Evolutionary conservation across 352 stramenopile species (phyloP).

Genomic region (Phytophthora sp.): DNA sequence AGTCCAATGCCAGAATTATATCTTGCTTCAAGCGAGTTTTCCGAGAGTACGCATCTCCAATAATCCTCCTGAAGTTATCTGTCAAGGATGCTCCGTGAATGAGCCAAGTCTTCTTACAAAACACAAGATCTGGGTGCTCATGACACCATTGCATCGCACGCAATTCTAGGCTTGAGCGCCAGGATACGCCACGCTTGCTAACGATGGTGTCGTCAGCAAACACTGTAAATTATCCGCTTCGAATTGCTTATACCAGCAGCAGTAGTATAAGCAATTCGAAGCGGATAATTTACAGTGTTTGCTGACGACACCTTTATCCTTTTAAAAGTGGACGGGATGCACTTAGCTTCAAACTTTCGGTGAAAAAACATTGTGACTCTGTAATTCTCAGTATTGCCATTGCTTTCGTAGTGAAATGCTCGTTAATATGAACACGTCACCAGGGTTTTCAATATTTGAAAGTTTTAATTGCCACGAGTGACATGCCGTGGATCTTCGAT

Average conservation of each 20-base stretch:
- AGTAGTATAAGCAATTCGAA: too few relatives aligned
- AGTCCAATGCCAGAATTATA: too few relatives aligned
- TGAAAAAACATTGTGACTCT: too few relatives aligned
- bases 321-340: too few relatives aligned
- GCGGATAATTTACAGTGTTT: background rate
- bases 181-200: background rate
- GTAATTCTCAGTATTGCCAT: too few relatives aligned
- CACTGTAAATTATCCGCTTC: background rate
- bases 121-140: background rate
- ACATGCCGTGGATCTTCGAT: background rate
- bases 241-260: too few relatives aligned
- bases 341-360: too few relatives aligned
- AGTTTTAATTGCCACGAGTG: background rate
- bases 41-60: too few relatives aligned
- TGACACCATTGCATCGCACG: background rate
- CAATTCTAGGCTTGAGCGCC: background rate
- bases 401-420: too few relatives aligned
- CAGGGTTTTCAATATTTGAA: background rate
- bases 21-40: too few relatives aligned
- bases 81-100: background rate
- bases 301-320: background rate
- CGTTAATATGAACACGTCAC: background rate
- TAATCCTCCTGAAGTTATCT: too few relatives aligned
- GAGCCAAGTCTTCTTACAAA: background rate
- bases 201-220: background rate